phyloP scores from a whole-genome alignment of 805 yeast species.

The Tetrapisispora nanseiensis region DNA sequence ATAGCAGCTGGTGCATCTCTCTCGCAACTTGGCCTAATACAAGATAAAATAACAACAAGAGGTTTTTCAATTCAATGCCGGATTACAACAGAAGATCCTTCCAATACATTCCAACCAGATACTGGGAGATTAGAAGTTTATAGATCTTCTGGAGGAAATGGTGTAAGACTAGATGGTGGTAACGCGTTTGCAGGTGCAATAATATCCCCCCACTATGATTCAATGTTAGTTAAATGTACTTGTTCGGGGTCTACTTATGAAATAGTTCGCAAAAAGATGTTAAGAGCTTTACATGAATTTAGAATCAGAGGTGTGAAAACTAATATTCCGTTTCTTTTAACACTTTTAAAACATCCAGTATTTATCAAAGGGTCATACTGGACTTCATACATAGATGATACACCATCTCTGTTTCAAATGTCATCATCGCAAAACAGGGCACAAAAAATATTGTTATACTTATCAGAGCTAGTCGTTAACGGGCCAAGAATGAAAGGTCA shows the following conservation, averaged over 20 bases:
- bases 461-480: conserved; percentile 87
- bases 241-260: conserved; percentile 94
- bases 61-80: conserved; percentile 99
- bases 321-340: conserved; percentile 88
- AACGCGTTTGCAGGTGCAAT: conserved; percentile 94
- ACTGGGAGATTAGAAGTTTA: conserved; percentile 96
- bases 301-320: conserved; percentile 98
- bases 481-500: conserved; percentile 95
- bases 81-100: conserved; percentile 94
- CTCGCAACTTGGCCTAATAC: conserved; percentile 79
- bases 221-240: conserved; percentile 93
- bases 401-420: conserved; percentile 91
- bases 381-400: conserved; percentile 98
- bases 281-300: conserved; percentile 89
- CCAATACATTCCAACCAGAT: conserved; percentile 93
- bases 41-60: conserved; percentile 86
- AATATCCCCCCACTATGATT: conserved; percentile 92
- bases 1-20: conserved; percentile 95
- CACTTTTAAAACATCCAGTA: conserved; percentile 77
- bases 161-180: conserved; percentile 96
- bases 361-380: conserved; percentile 81
- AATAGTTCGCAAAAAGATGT: conserved; percentile 92
- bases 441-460: conserved; percentile 75
- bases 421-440: conserved; percentile 93
- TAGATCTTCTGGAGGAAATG: conserved; percentile 97